These are phyloP conservation scores for Thymus mandschuricus DNA, from an alignment of 257 asterid genomes.

Conservation along the genomic window DNA sequence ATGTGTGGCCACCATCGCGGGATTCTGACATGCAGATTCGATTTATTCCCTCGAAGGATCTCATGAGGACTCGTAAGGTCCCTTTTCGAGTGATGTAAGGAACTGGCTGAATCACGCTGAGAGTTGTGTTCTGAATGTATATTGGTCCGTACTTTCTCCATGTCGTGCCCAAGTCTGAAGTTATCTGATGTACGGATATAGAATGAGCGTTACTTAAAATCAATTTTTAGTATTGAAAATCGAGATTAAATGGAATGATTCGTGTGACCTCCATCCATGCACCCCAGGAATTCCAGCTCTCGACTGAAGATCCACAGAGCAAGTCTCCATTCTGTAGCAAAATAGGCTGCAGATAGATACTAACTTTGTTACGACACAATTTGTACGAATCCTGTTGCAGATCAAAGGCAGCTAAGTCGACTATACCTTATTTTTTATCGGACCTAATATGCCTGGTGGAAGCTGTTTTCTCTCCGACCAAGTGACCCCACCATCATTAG, in stretches of 20 bases:
- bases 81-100: conserved; percentile 84
- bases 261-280: conserved; percentile 93
- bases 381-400: background rate
- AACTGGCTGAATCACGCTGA: conserved; percentile 93
- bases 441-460: conserved; percentile 98
- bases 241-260: background rate
- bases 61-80: conserved; percentile 68
- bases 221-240: background rate
- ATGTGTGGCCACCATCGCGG: conserved; percentile 75
- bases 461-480: conserved; percentile 89
- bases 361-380: background rate
- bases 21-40: conserved; percentile 90
- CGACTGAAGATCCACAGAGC: conserved; percentile 97
- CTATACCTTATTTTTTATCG: conserved; percentile 84
- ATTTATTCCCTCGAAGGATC: conserved; percentile 67
- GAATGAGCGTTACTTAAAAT: background rate
- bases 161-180: conserved; percentile 72
- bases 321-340: conserved; percentile 79
- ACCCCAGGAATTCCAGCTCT: conserved; percentile 99
- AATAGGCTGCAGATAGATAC: conserved; percentile 63
- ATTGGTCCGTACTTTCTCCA: conserved; percentile 96
- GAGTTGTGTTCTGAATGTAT: conserved; percentile 56
- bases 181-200: conserved; percentile 53
- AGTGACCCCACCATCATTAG: conserved; percentile 72
- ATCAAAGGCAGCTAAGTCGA: conserved; percentile 2